A percentile compares a stretch with the other conserved stretches of the same genome.
Conservation (phyloP, 2,329 filamentous ascomycete genomes). For the Purpureocillium lavendulum region DNA sequence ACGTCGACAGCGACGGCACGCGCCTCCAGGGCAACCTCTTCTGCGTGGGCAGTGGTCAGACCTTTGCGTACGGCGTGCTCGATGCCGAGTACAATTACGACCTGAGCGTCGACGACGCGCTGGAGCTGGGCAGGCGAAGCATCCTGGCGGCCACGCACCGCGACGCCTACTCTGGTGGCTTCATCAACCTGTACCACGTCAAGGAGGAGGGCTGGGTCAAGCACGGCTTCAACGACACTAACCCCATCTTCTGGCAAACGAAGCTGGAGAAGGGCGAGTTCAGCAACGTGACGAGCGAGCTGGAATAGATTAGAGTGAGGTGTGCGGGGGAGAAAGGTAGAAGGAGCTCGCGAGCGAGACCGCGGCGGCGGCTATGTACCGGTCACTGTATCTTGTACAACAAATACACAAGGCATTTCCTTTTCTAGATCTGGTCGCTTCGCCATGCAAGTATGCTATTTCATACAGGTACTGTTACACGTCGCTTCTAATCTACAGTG, state of each 20-base stretch:
- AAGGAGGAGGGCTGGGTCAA: slow-evolving; percentile 99
- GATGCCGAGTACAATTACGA: slow-evolving; percentile 95
- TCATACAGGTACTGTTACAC: too few species aligned
- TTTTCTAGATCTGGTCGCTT: not conserved
- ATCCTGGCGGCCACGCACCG: slow-evolving; percentile 94
- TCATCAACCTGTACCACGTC: slow-evolving; percentile 97
- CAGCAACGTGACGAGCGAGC: slow-evolving; percentile 78
- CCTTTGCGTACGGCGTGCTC: slow-evolving; percentile 95
- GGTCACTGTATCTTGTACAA: slow-evolving; percentile 6
- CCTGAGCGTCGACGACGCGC: slow-evolving; percentile 74
- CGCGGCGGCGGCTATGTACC: not conserved
- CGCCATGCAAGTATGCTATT: too few species aligned
- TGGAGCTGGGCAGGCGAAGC: slow-evolving; percentile 83
- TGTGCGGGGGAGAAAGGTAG: not conserved
- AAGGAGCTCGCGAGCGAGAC: not conserved
- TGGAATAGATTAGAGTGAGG: slow-evolving; percentile 32
- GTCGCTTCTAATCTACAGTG: not conserved
- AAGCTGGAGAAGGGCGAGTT: slow-evolving; percentile 99
- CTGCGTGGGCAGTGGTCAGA: slow-evolving; percentile 96
- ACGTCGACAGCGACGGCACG: slow-evolving; percentile 92
- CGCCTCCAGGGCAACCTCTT: slow-evolving; percentile 90
- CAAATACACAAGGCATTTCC: slow-evolving; percentile 1
- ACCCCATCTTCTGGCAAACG: slow-evolving; percentile 99
- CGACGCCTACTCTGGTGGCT: slow-evolving; percentile 97
- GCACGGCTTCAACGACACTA: slow-evolving; percentile 96